Base-by-base conservation (phyloP, 2,329 filamentous ascomycete species). In the Diaporthe amygdali region DNA sequence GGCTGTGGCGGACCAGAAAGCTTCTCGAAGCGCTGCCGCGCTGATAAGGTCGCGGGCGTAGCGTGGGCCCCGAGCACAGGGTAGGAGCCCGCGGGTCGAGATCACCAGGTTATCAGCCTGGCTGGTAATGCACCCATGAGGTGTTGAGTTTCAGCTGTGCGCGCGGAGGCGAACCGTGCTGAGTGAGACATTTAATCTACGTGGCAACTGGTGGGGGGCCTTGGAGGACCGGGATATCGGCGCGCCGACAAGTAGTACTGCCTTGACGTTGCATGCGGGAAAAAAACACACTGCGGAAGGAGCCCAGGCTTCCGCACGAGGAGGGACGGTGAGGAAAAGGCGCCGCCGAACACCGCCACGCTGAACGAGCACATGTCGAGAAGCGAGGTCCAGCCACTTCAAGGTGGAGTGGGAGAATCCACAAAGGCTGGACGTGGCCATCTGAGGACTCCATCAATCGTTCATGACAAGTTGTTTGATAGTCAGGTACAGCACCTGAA, bases 401-500 rank as follows among this genome's bases (percentile, higher is more conserved):
- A 37, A 30, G 5, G 56, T 46, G 56, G 56, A 39, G 37, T n/a
- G 52, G 27, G 25, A 22, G 17, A 22, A 22, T 37, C 22, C 17
- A 47, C 39, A 20, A 22, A 41, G 41, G 41, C 59, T 47, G 59
- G 41, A 14, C 27, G 41, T 63, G 59, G 41, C 59, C 27, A 63
- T 34, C 27, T 49, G 44, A 47, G 44, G 17, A 14, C 20, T 20
- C n/a, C 27, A 64, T 49, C 30, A n/a, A n/a, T n/a, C n/a, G n/a
- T n/a, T n/a, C n/a, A 49, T 2, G n/a, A 49, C 14, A 44, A 64
- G 14, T 37, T 47, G 30, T 49, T 37, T 64, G 44, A 49, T 64
- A 64, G 59, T 64, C 41, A 64, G 59, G 59, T n/a, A 64, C 59
- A 49, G 59, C 44, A 37, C 44, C 44, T 64, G 44, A 64, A 64